phyloP scores from a whole-genome alignment of 371 early-diverging fungal genomes.

The Catenaria anguillulae region DNA sequence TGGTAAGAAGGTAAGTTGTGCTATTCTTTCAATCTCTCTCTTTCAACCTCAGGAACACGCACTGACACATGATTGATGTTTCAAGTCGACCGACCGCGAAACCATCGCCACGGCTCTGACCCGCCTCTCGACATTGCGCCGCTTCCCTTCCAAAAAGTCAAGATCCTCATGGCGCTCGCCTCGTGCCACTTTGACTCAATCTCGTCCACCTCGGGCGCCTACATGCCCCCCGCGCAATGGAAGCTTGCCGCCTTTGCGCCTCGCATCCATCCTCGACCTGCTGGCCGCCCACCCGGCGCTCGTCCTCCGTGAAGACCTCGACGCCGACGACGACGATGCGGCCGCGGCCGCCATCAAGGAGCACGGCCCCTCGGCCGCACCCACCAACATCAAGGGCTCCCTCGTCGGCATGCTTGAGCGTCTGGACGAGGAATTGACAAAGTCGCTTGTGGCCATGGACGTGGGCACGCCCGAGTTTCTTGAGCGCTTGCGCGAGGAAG shows the following conservation, averaged over 20 bases:
- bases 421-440: constrained; percentile 90
- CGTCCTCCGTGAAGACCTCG: constrained; percentile 44
- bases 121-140: constrained; percentile 45
- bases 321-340: constrained; percentile 36
- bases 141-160: constrained; percentile 65
- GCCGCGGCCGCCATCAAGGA: constrained; percentile 6
- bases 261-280: constrained; percentile 53
- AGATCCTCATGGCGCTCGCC: constrained; percentile 71
- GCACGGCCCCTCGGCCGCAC: not conserved
- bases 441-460: constrained; percentile 85
- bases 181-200: constrained; percentile 82
- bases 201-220: constrained; percentile 35
- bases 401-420: constrained; percentile 80
- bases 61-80: no score
- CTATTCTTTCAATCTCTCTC: constrained; percentile 18
- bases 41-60: constrained; percentile 1
- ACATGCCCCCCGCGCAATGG: constrained; percentile 67
- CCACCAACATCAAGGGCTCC: constrained; percentile 50
- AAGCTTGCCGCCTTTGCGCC: constrained; percentile 48
- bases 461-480: constrained; percentile 92
- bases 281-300: constrained; percentile 53
- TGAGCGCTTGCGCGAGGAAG: constrained; percentile 82
- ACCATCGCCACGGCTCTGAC: constrained; percentile 56
- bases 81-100: constrained; percentile 66
- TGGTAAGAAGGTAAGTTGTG: constrained; percentile 62